A percentile compares a stretch with the other conserved stretches of the same genome.
Conservation (phyloP, 1,284 basidiomycete genomes). For the Porodaedalea pini region DNA sequence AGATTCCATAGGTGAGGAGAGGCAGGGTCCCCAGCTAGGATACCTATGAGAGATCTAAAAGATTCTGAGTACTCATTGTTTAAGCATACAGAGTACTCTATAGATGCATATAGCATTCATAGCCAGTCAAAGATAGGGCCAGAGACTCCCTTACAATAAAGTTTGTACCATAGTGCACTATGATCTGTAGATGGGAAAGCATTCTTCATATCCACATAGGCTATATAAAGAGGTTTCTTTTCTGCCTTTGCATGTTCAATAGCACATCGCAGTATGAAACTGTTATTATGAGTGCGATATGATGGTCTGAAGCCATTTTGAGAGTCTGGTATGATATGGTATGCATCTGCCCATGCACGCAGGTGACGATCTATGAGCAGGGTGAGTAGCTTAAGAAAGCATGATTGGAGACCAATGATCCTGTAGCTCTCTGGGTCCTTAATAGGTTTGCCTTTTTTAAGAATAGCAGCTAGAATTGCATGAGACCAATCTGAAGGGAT, state of each 20-base stretch:
- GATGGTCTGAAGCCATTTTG: constrained; percentile 28
- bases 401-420: constrained; percentile 32
- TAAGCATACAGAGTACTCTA: constrained; percentile 28
- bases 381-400: constrained; percentile 32
- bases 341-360: constrained; percentile 22
- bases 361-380: constrained; percentile 26
- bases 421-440: constrained; percentile 28
- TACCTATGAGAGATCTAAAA: not conserved
- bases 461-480: constrained; percentile 27
- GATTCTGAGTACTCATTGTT: not conserved
- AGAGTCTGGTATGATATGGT: constrained; percentile 21
- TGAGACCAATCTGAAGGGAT: constrained; percentile 26
- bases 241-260: constrained; percentile 27
- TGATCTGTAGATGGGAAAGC: constrained; percentile 35
- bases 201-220: constrained; percentile 32
- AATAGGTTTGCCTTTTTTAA: constrained; percentile 25
- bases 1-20: constrained; percentile 22
- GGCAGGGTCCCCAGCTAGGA: constrained; percentile 19
- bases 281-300: constrained; percentile 27
- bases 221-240: constrained; percentile 26
- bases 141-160: constrained; percentile 23
- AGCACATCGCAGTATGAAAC: constrained; percentile 27
- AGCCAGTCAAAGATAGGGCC: constrained; percentile 35
- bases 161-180: constrained; percentile 31
- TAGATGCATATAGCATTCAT: constrained; percentile 25